phyloP scores from a whole-genome alignment of 179 eudicot species.

The Dionaea muscipula region DNA sequence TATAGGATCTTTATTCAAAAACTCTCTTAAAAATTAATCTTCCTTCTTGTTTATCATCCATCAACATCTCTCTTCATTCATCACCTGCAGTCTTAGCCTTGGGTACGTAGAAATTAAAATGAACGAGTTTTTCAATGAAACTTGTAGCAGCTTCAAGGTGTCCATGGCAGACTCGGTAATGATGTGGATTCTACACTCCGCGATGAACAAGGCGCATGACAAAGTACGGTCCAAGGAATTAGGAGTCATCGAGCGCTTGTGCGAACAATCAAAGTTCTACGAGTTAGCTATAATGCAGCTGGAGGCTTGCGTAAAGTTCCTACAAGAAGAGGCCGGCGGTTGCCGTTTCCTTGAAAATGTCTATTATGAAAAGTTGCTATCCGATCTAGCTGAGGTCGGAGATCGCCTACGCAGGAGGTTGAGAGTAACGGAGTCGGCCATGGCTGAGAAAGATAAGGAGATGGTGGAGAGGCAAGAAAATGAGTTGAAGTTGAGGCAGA shows the following conservation, averaged over 20 bases:
- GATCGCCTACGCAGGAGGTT: slow-evolving; percentile 32
- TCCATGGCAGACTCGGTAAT: slow-evolving; percentile 32
- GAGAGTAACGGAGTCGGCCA: slow-evolving; percentile 18
- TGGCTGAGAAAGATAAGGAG: slow-evolving; percentile 33
- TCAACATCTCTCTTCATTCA: too few relatives aligned
- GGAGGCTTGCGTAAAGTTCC: slow-evolving; percentile 26
- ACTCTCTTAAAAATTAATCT: too few relatives aligned
- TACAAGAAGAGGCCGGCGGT: slow-evolving; percentile 30
- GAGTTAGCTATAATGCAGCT: slow-evolving; percentile 47
- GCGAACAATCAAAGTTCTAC: slow-evolving; percentile 44
- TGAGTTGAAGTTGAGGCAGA: slow-evolving; percentile 22
- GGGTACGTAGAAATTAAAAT: slow-evolving; percentile 7
- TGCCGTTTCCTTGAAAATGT: slow-evolving; percentile 20
- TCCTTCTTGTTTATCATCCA: too few relatives aligned
- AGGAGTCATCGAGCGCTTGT: slow-evolving; percentile 38
- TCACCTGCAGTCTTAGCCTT: too few relatives aligned
- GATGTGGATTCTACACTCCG: slow-evolving; percentile 44
- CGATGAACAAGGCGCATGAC: slow-evolving; percentile 54
- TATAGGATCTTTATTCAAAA: too few relatives aligned
- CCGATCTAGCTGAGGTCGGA: slow-evolving; percentile 30
- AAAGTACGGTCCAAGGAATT: slow-evolving; percentile 34
- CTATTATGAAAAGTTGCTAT: slow-evolving; percentile 20
- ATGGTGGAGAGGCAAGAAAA: slow-evolving; percentile 18
- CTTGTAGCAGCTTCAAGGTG: slow-evolving; percentile 20
- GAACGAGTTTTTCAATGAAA: slow-evolving; percentile 30